These are phyloP conservation scores for Gossypium bickii DNA, from an alignment of 345 rosid species.

Conservation along the genomic window DNA sequence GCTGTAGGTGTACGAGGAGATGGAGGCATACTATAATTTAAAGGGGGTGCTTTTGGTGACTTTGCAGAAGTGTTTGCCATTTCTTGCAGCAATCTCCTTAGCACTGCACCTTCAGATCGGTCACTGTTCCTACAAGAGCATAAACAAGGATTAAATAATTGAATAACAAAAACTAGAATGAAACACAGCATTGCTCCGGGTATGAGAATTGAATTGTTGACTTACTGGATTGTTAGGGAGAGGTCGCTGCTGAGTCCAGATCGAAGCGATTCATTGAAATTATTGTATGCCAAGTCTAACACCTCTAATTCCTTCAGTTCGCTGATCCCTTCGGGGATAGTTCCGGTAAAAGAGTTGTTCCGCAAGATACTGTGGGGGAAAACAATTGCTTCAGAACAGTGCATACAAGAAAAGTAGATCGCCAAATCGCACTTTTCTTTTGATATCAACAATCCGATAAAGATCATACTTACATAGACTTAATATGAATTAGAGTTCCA, in stretches of 20 bases:
- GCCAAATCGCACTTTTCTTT: constrained; percentile 2
- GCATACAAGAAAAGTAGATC: not conserved
- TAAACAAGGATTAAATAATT: not conserved
- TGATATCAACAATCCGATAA: not conserved
- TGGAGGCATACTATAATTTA: not conserved
- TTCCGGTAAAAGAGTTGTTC: constrained; percentile 59
- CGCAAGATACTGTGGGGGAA: constrained; percentile 46
- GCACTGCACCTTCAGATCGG: constrained; percentile 28
- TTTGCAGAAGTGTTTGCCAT: not conserved
- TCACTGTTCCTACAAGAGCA: constrained; percentile 32
- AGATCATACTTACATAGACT: constrained; percentile 46
- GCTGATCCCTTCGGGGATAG: constrained; percentile 50
- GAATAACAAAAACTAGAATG: not conserved
- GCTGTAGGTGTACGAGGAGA: not conserved
- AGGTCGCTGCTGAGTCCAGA: constrained; percentile 40
- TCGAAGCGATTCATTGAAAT: constrained; percentile 55
- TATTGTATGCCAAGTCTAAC: constrained; percentile 61
- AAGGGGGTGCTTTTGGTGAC: not conserved
- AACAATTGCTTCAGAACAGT: not conserved
- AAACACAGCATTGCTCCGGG: not conserved
- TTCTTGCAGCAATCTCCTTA: constrained; percentile 32
- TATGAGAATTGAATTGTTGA: constrained; percentile 2
- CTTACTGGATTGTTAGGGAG: constrained; percentile 51
- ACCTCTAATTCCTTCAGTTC: constrained; percentile 52
- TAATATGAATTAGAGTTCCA: constrained; percentile 40